Percentiles rank a stretch among this genome's conserved stretches.
phyloP scores from a whole-genome alignment of 495 filamentous ascomycete species.

The Penicillium riverlandense region DNA sequence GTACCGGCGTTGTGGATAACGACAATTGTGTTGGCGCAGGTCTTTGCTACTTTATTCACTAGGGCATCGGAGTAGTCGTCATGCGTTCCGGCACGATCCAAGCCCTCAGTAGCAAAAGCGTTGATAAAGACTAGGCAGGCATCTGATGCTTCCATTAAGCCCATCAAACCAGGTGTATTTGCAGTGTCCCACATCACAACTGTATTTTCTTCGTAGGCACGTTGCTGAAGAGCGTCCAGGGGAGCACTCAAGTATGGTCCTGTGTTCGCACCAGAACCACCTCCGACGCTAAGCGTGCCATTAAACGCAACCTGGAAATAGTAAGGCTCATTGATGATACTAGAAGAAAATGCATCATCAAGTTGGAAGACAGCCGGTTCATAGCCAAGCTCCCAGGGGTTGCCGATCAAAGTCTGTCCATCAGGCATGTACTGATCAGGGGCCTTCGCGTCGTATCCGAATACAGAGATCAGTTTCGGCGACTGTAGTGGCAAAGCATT shows the following conservation, averaged over 20 bases:
- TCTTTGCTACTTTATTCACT: constrained; percentile 46
- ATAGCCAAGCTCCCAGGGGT: constrained; percentile 28
- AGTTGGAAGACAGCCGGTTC: constrained; percentile 21
- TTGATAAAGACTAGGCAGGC: constrained; percentile 55
- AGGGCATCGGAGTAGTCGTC: constrained; percentile 44
- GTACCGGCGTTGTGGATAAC: constrained; percentile 32
- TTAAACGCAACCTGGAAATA: constrained; percentile 33
- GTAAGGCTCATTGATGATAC: neutral
- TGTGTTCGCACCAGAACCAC: constrained; percentile 13
- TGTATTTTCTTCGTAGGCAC: neutral
- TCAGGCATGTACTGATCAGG: constrained; percentile 54
- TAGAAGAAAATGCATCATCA: neutral
- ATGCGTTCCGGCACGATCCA: constrained; percentile 46
- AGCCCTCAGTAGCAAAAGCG: constrained; percentile 50
- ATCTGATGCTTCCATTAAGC: constrained; percentile 49
- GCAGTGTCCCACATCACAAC: constrained; percentile 1
- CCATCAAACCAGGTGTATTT: constrained; percentile 4
- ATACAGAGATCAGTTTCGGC: constrained; percentile 48
- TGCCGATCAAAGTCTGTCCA: neutral
- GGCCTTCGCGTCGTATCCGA: constrained; percentile 54
- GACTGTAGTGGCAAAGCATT: constrained; percentile 44
- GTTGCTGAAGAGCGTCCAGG: constrained; percentile 25
- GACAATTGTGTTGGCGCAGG: constrained; percentile 63
- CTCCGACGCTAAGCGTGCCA: constrained; percentile 51
- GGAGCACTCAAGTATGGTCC: constrained; percentile 41